phyloP scores from a whole-genome alignment of 306 rosid genomes.

The Trifolium fragiferum region DNA sequence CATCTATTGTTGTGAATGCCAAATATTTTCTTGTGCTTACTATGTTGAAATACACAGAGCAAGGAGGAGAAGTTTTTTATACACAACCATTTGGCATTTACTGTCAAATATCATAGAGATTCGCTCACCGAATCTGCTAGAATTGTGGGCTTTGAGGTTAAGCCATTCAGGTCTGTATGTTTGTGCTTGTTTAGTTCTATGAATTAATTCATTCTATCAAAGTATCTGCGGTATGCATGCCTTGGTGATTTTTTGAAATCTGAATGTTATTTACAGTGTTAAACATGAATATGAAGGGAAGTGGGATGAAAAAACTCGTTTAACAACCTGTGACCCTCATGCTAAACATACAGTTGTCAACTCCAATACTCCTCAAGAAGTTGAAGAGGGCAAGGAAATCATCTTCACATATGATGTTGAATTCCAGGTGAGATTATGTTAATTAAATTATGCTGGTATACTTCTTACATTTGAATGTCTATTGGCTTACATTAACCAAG shows the following conservation, averaged over 20 bases:
- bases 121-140: conserved; percentile 79
- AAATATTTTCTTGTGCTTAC: conserved; percentile 41
- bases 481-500: not conserved
- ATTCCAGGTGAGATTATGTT: conserved; percentile 70
- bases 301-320: conserved; percentile 75
- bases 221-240: conserved; percentile 9
- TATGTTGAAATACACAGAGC: conserved; percentile 62
- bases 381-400: conserved; percentile 80
- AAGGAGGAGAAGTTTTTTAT: conserved; percentile 82
- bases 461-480: conserved; percentile 4
- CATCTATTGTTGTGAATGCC: conserved; percentile 35
- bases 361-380: conserved; percentile 93
- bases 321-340: conserved; percentile 94
- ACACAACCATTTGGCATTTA: conserved; percentile 92
- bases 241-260: conserved; percentile 34
- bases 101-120: conserved; percentile 87
- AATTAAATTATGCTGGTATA: conserved; percentile 6
- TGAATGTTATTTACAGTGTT: conserved; percentile 61
- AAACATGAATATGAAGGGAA: conserved; percentile 93
- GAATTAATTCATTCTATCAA: not conserved
- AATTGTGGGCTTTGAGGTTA: conserved; percentile 98
- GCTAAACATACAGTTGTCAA: conserved; percentile 79
- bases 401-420: conserved; percentile 92
- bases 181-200: conserved; percentile 8
- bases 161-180: conserved; percentile 73